Conservation (phyloP, 2,329 filamentous ascomycete genomes). For the Uncinocarpus reesii region DNA sequence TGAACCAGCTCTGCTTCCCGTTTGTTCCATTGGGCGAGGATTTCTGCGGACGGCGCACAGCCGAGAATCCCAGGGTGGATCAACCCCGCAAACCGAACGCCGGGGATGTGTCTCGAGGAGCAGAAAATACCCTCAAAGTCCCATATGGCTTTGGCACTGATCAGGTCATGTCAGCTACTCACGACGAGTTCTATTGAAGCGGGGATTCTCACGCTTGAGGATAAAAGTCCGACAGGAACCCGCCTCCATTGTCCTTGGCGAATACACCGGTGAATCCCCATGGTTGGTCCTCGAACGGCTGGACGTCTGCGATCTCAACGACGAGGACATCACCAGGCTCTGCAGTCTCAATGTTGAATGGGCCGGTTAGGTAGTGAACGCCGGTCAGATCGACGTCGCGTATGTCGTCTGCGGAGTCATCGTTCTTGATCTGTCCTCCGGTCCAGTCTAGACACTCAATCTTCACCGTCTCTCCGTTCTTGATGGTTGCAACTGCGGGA, state of each 20-base stretch:
- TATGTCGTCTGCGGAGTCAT: conserved; percentile 81
- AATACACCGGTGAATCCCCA: conserved; percentile 91
- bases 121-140: conserved; percentile 71
- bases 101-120: conserved; percentile 74
- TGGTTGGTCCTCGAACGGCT: conserved; percentile 72
- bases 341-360: conserved; percentile 75
- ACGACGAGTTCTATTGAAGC: background rate
- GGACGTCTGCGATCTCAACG: conserved; percentile 86
- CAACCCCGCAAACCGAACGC: conserved; percentile 75
- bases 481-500: conserved; percentile 61
- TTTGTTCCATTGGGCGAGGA: conserved; percentile 72
- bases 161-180: background rate
- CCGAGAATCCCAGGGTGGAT: conserved; percentile 90
- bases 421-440: conserved; percentile 72
- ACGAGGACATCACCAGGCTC: conserved; percentile 76
- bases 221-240: conserved; percentile 79
- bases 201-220: conserved; percentile 54
- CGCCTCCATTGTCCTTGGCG: conserved; percentile 68
- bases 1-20: conserved; percentile 72
- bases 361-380: conserved; percentile 80
- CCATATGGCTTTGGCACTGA: conserved; percentile 60
- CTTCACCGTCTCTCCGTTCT: conserved; percentile 78
- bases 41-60: conserved; percentile 68
- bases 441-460: conserved; percentile 84
- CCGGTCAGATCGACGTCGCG: conserved; percentile 72